A percentile compares a stretch with the other conserved stretches of the same genome.
phyloP scores from a whole-genome alignment of 2,329 filamentous ascomycete species.

The Ascosphaera apis region DNA sequence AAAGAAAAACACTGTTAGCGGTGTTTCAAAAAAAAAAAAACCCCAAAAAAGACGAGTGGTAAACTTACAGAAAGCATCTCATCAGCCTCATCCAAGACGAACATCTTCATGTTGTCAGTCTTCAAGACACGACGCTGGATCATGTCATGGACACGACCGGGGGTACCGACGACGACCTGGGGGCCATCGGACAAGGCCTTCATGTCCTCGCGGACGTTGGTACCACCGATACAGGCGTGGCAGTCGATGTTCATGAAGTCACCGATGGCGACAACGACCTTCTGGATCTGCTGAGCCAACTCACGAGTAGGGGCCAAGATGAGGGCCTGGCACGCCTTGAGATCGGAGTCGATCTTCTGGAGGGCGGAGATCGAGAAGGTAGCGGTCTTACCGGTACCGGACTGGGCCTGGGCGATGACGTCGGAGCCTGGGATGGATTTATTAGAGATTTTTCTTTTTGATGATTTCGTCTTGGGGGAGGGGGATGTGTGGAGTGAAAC shows the following conservation, averaged over 20 bases:
- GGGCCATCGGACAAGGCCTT: slow-evolving; percentile 89
- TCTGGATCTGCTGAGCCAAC: slow-evolving; percentile 97
- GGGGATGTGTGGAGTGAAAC: slow-evolving; percentile 13
- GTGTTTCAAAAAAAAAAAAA: no score
- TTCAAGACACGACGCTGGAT: slow-evolving; percentile 94
- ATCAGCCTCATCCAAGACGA: slow-evolving; percentile 97
- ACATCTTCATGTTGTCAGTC: slow-evolving; percentile 99
- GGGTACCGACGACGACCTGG: slow-evolving; percentile 93
- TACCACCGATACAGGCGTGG: slow-evolving; percentile 98
- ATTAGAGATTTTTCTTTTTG: slow-evolving; percentile 8
- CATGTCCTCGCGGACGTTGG: slow-evolving; percentile 95
- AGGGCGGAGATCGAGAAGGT: slow-evolving; percentile 98
- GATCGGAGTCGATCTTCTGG: slow-evolving; percentile 86
- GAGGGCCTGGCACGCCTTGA: slow-evolving; percentile 95
- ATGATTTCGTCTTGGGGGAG: no score
- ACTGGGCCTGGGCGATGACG: slow-evolving; percentile 99
- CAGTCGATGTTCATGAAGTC: slow-evolving; percentile 99
- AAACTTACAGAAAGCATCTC: slow-evolving; percentile 53
- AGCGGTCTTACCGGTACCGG: slow-evolving; percentile 97
- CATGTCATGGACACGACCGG: slow-evolving; percentile 98
- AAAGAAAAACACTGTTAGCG: not conserved
- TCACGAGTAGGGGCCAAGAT: slow-evolving; percentile 97
- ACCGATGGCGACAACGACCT: slow-evolving; percentile 94
- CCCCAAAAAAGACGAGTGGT: not conserved
- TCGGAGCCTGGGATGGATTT: slow-evolving; percentile 48